phyloP scores from a whole-genome alignment of 805 yeast species.

The Ogataea methanolica region DNA sequence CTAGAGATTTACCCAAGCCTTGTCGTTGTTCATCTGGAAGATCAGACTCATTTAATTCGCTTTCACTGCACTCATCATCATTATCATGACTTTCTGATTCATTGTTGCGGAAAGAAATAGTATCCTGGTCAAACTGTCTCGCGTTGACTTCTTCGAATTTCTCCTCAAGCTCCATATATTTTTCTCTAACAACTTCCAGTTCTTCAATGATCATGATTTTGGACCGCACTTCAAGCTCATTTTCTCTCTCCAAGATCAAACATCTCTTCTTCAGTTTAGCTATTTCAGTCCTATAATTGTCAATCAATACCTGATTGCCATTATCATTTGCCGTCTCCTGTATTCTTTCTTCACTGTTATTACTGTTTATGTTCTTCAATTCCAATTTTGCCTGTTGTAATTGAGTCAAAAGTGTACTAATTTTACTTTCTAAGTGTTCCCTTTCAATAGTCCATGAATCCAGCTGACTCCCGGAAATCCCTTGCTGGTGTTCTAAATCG shows the following conservation, averaged over 20 bases:
- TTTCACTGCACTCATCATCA: background rate
- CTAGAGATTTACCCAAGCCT: constrained; percentile 6
- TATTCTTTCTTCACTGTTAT: too few species aligned
- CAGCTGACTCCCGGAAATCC: background rate
- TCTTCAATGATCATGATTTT: constrained; percentile 51
- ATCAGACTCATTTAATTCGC: background rate
- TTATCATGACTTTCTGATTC: background rate
- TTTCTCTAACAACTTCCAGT: constrained; percentile 43
- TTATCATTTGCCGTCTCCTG: background rate
- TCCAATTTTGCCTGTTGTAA: too few species aligned
- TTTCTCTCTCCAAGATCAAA: constrained; percentile 42
- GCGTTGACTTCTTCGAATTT: constrained; percentile 24
- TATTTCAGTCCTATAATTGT: constrained; percentile 16
- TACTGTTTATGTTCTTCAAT: too few species aligned
- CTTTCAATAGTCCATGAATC: constrained; percentile 1
- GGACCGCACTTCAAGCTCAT: constrained; percentile 49
- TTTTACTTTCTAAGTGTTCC: background rate
- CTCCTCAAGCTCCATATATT: constrained; percentile 25
- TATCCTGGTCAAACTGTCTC: constrained; percentile 26
- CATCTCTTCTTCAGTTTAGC: constrained; percentile 24
- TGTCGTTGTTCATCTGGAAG: background rate
- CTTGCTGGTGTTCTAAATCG: constrained; percentile 15
- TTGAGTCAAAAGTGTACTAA: background rate
- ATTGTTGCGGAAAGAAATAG: constrained; percentile 4
- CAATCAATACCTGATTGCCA: background rate